phyloP scores from a whole-genome alignment of 306 rosid species.

The Cucurbita pepo region DNA sequence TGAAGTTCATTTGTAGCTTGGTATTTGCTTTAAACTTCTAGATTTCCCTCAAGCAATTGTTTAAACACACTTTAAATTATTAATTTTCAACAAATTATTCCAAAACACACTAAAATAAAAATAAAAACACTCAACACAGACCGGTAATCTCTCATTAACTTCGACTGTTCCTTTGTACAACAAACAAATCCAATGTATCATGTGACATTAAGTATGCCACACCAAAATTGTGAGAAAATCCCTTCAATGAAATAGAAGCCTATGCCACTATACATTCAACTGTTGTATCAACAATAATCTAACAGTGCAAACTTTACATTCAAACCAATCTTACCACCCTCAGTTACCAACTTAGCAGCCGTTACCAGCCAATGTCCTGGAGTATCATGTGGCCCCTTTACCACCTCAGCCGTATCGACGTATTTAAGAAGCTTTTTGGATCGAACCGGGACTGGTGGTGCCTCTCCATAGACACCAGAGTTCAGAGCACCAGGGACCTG shows the following conservation, averaged over 20 bases:
- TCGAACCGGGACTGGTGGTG: conserved; percentile 57
- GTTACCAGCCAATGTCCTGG: conserved; percentile 94
- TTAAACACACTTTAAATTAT: too few species aligned
- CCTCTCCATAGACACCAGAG: conserved; percentile 78
- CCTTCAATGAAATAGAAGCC: neutral
- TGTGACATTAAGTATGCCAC: neutral
- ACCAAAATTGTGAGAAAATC: conserved; percentile 4
- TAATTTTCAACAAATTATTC: too few species aligned
- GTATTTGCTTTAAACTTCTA: too few species aligned
- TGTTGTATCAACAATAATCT: conserved; percentile 39
- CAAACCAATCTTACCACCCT: conserved; percentile 68
- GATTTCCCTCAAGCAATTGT: too few species aligned
- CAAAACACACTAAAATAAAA: neutral
- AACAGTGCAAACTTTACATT: conserved; percentile 79
- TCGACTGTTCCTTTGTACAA: neutral
- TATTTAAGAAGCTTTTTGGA: conserved; percentile 52
- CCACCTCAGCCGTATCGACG: conserved; percentile 72
- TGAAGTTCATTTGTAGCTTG: too few species aligned
- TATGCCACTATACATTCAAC: conserved; percentile 5
- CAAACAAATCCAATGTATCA: neutral
- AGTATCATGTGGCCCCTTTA: conserved; percentile 74
- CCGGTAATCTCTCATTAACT: neutral
- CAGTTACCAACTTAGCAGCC: conserved; percentile 70
- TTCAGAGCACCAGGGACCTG: conserved; percentile 59
- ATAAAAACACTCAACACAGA: neutral